These are phyloP conservation scores for Lachnellula suecica DNA, from an alignment of 2,329 filamentous ascomycete genomes.

Conservation along the genomic window DNA sequence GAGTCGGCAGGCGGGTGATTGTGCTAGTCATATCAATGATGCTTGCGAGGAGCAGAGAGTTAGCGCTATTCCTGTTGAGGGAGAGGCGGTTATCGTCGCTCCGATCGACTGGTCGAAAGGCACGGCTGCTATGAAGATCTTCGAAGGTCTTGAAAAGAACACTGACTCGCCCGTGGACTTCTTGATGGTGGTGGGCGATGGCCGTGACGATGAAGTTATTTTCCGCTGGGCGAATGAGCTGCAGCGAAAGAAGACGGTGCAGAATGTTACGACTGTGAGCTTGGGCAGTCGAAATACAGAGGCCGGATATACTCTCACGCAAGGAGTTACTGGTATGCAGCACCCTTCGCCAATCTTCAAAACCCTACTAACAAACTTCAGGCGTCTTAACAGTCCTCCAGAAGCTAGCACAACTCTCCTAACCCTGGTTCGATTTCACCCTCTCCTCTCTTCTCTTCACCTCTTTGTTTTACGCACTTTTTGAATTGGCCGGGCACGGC, in stretches of 20 bases:
- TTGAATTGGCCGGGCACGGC: not conserved
- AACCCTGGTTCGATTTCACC: not conserved
- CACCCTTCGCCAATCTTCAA: not conserved
- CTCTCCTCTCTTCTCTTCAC: not conserved
- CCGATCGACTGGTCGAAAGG: constrained; percentile 85
- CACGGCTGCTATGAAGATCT: constrained; percentile 75
- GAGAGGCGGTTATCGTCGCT: constrained; percentile 76
- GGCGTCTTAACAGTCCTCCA: constrained; percentile 45
- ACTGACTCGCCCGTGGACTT: constrained; percentile 66
- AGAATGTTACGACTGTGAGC: constrained; percentile 80
- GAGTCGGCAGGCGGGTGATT: constrained; percentile 79
- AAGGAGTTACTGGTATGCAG: constrained; percentile 82
- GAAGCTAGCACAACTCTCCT: constrained; percentile 35
- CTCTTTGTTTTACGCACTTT: not conserved
- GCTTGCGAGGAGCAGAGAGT: constrained; percentile 82
- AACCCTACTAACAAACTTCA: constrained; percentile 14
- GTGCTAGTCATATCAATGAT: constrained; percentile 93
- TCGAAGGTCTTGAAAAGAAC: constrained; percentile 53
- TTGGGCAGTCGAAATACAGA: constrained; percentile 86
- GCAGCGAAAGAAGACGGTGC: constrained; percentile 54
- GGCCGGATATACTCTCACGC: constrained; percentile 79
- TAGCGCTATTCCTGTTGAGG: constrained; percentile 78
- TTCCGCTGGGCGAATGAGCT: constrained; percentile 92
- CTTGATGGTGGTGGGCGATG: constrained; percentile 84
- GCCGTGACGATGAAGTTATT: constrained; percentile 88